Evolutionary conservation across 164 flowering plant genomes (phyloP).

Genomic region (Liquidambar formosana): DNA sequence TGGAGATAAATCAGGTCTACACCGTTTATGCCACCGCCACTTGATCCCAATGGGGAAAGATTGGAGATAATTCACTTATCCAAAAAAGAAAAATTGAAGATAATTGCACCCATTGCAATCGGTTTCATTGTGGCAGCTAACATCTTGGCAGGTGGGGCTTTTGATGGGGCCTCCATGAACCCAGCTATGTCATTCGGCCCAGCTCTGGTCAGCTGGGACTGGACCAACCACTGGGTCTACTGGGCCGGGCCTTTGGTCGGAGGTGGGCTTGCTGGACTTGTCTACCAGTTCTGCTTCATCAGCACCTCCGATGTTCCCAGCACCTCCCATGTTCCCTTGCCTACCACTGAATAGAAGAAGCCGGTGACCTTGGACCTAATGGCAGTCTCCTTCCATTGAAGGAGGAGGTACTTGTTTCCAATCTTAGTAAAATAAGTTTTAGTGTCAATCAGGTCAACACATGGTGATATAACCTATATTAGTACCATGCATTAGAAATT

Average conservation of each 20-base stretch:
- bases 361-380: no score
- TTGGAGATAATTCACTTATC: no score
- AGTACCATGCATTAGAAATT: no score
- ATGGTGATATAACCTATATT: no score
- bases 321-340: conserved; percentile 38
- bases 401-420: no score
- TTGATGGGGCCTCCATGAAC: conserved; percentile 60
- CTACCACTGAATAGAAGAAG: conserved; percentile 27
- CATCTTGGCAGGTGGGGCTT: conserved; percentile 54
- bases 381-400: no score
- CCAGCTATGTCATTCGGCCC: conserved; percentile 60
- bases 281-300: conserved; percentile 47
- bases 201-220: conserved; percentile 51
- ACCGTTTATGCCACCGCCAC: no score
- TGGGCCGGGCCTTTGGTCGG: conserved; percentile 62
- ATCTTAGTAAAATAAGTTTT: no score
- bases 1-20: no score
- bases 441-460: no score
- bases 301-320: no score
- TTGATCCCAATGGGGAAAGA: no score
- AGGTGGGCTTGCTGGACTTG: conserved; percentile 45
- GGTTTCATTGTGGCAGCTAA: conserved; percentile 59
- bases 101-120: conserved; percentile 53
- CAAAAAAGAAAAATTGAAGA: conserved; percentile 46
- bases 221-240: conserved; percentile 61